These are phyloP conservation scores for Cicer chorassanicum DNA, from an alignment of 306 rosid species.

Conservation along the genomic window DNA sequence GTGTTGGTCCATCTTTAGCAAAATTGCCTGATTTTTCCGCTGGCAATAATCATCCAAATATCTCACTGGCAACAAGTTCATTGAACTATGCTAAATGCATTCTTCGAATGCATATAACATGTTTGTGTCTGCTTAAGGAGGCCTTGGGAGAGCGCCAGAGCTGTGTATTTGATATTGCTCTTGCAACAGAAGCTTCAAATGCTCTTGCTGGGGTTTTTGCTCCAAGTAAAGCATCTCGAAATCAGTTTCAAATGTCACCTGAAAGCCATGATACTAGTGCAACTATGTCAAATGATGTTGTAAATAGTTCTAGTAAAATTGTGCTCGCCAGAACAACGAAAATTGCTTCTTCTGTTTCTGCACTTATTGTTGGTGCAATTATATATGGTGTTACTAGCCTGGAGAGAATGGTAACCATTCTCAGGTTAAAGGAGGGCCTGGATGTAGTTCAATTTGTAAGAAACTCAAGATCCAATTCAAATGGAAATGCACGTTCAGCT, in stretches of 20 bases:
- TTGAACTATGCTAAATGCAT: conserved; percentile 72
- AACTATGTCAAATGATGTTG: conserved; percentile 58
- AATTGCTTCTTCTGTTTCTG: conserved; percentile 86
- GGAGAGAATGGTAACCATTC: conserved; percentile 84
- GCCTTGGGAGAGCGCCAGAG: conserved; percentile 95
- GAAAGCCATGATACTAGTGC: conserved; percentile 68
- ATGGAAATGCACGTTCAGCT: conserved; percentile 79
- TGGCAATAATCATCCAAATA: conserved; percentile 59
- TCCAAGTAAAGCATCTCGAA: conserved; percentile 78
- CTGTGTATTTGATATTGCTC: conserved; percentile 94
- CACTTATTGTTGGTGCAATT: conserved; percentile 79
- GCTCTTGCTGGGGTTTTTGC: conserved; percentile 75
- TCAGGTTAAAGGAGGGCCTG: conserved; percentile 84
- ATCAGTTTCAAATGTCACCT: conserved; percentile 73
- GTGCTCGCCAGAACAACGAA: conserved; percentile 66
- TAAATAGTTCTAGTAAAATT: conserved; percentile 54
- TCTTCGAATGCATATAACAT: conserved; percentile 72
- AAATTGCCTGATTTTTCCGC: conserved; percentile 67
- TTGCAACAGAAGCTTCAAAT: conserved; percentile 81
- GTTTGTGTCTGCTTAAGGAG: conserved; percentile 87
- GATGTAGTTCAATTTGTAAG: conserved; percentile 80
- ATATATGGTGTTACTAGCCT: conserved; percentile 81
- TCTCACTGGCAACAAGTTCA: conserved; percentile 62
- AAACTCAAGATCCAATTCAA: conserved; percentile 77
- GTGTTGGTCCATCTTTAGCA: conserved; percentile 67